Evolutionary conservation across 768 basidiomycete genomes (phyloP), one percentile per base, ranked within the genome.

Genomic region (Lentinula sp.): DNA sequence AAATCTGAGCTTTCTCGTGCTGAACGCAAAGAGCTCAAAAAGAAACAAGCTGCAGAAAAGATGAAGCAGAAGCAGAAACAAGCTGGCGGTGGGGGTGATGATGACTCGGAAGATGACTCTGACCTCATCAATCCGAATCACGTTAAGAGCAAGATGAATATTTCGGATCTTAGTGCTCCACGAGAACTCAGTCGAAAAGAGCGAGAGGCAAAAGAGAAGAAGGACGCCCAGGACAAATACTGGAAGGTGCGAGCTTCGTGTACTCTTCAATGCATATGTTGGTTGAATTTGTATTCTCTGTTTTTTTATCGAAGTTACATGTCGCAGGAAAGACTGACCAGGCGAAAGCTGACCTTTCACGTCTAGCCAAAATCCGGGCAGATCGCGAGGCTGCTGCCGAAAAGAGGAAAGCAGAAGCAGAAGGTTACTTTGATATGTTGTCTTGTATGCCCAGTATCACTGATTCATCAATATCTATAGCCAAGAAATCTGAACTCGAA

Each of bases 151-250:
- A 88, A 86, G 70, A 67, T 92, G 75, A 90, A 82, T 63, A 86
- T 94, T 49, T 79, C 88, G 8, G 90, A 93, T 73, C 70, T 94
- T n/a, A 79, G 78, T 58, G 77, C 81, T 8, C 83, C 90, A 0
- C 75, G 79, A 65, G 80, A 90, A 70, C 72, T 87, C 28, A 74
- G 85, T 36, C 79, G 91, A 61, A 77, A 83, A 57, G 90, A 91
- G 70, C 95, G 95, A 65, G 95, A 97, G 70, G 87, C 86, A 69
- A 94, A 95, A 70, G 93, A 95, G 74, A 95, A 94, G 77, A 82
- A 90, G 67, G 93, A 94, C 1, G 91, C 93, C 1, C 85, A 91
- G 69, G 92, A 93, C 32, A 78, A 82, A 28, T 96, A 96, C 72
- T 87, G 87, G 87, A 93, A 95, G 83, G 89, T 91, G 7, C 59